Percentiles rank a stretch among this genome's conserved stretches.
Conservation (phyloP, 495 filamentous ascomycete genomes). For the Penicillium taxi region DNA sequence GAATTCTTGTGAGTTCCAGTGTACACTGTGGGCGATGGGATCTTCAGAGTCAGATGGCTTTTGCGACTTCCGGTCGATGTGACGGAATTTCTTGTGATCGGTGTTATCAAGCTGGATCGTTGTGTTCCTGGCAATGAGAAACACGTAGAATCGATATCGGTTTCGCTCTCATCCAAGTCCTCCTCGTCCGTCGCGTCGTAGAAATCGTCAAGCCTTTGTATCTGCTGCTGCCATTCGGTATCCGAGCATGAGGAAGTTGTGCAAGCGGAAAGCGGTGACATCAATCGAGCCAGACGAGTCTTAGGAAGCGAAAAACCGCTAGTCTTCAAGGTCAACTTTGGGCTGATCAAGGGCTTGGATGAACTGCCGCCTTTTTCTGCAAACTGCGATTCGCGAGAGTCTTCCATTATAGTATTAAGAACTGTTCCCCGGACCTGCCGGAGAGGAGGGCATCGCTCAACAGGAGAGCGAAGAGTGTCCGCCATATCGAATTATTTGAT, state of each 20-base stretch:
- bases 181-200: constrained; percentile 79
- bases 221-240: constrained; percentile 38
- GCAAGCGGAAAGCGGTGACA: constrained; percentile 32
- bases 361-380: constrained; percentile 11
- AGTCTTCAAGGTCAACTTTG: constrained; percentile 34
- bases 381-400: constrained; percentile 37
- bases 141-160: constrained; percentile 36
- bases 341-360: constrained; percentile 14
- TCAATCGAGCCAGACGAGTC: constrained; percentile 22
- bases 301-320: constrained; percentile 25
- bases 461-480: constrained; percentile 51
- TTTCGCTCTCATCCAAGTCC: constrained; percentile 20
- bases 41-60: constrained; percentile 58
- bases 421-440: constrained; percentile 62
- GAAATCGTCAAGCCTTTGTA: constrained; percentile 65
- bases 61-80: constrained; percentile 36
- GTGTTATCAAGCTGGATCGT: constrained; percentile 33
- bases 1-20: constrained; percentile 49
- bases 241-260: constrained; percentile 37
- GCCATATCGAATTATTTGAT: constrained; percentile 45
- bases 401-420: constrained; percentile 87
- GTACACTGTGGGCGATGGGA: constrained; percentile 56
- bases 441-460: constrained; percentile 48
- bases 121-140: constrained; percentile 36
- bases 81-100: constrained; percentile 32